Evolutionary conservation across 768 basidiomycete genomes (phyloP), one percentile per base, ranked within the genome.

Genomic region (Tubosaeta sp.): DNA sequence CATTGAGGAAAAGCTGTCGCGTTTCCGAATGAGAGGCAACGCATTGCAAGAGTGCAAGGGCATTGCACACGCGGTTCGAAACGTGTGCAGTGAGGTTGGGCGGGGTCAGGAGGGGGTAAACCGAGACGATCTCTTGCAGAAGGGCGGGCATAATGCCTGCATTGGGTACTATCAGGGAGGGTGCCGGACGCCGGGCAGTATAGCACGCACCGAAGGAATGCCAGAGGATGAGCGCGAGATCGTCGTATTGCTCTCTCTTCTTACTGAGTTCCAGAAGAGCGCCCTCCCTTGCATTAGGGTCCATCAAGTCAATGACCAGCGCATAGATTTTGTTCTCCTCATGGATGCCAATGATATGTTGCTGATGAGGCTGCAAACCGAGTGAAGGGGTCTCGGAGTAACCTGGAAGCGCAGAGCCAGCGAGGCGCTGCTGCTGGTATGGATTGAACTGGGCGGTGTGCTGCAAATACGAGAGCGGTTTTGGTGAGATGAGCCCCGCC

Each of bases 221-320:
- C 96, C 96, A 99, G 7, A 99, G 78, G 22, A 99, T 90, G 38
- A 98, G 79, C 2, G 96, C 96, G 41, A 99, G 83, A 71, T 99
- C 94, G 66, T 99, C 96, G 65, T 95, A 98, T 70, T 98, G 94
- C 72, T 98, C 96, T 56, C 96, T 77, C 76, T 97, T 98, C 80
- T 99, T 98, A 74, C 92, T 95, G 62, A 99, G 76, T 72, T 99
- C 96, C 48, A 98, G 77, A 44, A 99, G 74, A 2, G 96, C 95
- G 2, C 78, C 78, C 66, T 99, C 96, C 55, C 95, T 80, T n/a
- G 86, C 82, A 49, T 75, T 79, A 1, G 87, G 83, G 62, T 91
- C 86, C 76, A 89, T 79, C 24, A 95, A 73, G 51, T 95, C 90
- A 58, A 93, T 83, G 53, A 98, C 94, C 46, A 98, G 79, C 11